Evolutionary conservation across 257 asterid species (phyloP), one percentile per base, ranked within the genome.

Genomic region (Mitragyna speciosa): DNA sequence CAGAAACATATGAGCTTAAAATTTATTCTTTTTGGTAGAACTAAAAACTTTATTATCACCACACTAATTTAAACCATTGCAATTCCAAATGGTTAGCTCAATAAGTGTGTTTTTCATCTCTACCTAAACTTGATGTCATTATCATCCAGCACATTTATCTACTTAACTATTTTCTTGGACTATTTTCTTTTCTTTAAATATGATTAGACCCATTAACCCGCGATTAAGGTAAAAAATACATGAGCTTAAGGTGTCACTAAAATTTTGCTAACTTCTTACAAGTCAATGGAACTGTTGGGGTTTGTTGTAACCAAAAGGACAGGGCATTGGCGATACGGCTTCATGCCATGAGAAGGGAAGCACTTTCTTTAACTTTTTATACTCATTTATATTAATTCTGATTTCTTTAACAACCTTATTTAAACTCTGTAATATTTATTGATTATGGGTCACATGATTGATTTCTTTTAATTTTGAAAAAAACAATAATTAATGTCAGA

Each of bases 261-360:
- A 43, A 33, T 48, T 2, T 20, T 75, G 81, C 33, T 28, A 24
- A 22, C 78, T 70, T 36, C 70, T 76, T 59, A 80, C 79, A 22
- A 79, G 86, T 79, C 73, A 80, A 80, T 11, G 65, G 80, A 79
- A 54, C n/a, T 65, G 84, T 76, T 83, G 82, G 73, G n/a, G 82
- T 84, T 80, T 72, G 84, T 80, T 80, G 84, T 58, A 77, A 80
- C 87, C 58, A 84, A 80, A 41, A 22, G 45, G 68, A 7, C 41
- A n/a, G 48, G 76, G 9, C 80, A 76, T 31, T 65, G 73, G 65
- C 28, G 73, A 65, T 45, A 76, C 11, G 64, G 63, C 31, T 64
- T 26, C 72, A 59, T 75, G 36, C 66, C 43, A 73, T 52, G 52
- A 73, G 48, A 73, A 72, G 76, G 65, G 47, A 43, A 41, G 52